A percentile compares a stretch with the other conserved stretches of the same genome.
Conservation (phyloP, 1,284 basidiomycete genomes). For the Naganishia liquefaciens region DNA sequence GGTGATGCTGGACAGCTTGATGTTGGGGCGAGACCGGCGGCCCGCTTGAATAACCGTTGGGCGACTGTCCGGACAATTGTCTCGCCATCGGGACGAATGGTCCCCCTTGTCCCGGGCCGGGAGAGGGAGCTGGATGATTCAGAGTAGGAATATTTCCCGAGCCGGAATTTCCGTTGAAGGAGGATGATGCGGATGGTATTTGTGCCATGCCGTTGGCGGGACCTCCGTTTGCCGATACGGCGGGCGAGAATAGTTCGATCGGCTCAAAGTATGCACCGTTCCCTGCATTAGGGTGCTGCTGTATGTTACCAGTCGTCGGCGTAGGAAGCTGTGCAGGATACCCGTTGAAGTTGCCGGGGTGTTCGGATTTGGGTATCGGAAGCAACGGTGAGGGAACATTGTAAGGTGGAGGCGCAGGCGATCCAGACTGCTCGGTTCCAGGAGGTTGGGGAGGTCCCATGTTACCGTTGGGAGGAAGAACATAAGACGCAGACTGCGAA, state of each 20-base stretch:
- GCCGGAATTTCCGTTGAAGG: slow-evolving; percentile 24
- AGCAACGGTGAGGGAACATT: slow-evolving; percentile 32
- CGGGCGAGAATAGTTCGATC: slow-evolving; percentile 23
- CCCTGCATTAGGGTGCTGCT: neutral
- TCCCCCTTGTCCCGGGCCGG: slow-evolving; percentile 1
- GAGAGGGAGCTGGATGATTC: slow-evolving; percentile 8
- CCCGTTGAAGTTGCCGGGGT: slow-evolving; percentile 12
- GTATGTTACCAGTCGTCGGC: slow-evolving; percentile 9
- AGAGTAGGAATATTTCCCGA: slow-evolving; percentile 23
- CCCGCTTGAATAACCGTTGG: neutral
- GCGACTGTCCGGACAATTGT: slow-evolving; percentile 9
- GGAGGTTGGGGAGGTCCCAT: slow-evolving; percentile 33
- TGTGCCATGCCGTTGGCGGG: slow-evolving; percentile 13
- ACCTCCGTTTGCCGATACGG: slow-evolving; percentile 3
- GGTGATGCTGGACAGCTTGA: slow-evolving; percentile 3
- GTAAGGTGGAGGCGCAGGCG: slow-evolving; percentile 28
- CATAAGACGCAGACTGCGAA: slow-evolving; percentile 33
- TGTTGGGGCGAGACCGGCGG: neutral
- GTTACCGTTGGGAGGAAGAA: slow-evolving; percentile 33
- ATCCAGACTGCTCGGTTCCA: slow-evolving; percentile 12
- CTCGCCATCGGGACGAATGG: slow-evolving; percentile 13
- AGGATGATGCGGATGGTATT: slow-evolving; percentile 6
- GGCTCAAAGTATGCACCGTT: slow-evolving; percentile 27
- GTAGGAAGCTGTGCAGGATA: neutral
- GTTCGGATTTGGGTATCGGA: slow-evolving; percentile 21